Conservation (phyloP, 371 early-diverging fungal species). For the Polyrhizophydium stewartii region DNA sequence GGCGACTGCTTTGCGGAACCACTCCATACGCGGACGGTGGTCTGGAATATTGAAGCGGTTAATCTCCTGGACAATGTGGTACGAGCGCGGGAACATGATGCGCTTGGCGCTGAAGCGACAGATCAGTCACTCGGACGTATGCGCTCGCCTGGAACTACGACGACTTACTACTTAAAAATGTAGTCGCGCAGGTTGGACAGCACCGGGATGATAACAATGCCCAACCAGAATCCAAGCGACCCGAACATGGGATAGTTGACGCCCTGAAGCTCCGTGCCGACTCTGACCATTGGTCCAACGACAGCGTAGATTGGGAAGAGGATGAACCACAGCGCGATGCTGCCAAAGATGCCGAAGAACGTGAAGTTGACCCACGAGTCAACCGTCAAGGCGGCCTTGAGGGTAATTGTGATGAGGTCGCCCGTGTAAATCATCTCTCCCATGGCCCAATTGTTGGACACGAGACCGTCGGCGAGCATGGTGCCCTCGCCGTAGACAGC, state of each 20-base stretch:
- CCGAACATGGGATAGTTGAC: slow-evolving; percentile 70
- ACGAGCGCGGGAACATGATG: slow-evolving; percentile 72
- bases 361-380: slow-evolving; percentile 35
- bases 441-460: slow-evolving; percentile 37
- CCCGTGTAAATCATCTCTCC: slow-evolving; percentile 37
- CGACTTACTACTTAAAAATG: slow-evolving; percentile 73
- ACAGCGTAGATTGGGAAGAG: slow-evolving; percentile 78
- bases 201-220: slow-evolving; percentile 73
- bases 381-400: slow-evolving; percentile 28
- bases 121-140: too few species aligned
- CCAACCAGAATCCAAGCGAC: slow-evolving; percentile 82
- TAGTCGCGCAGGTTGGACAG: slow-evolving; percentile 83
- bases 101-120: slow-evolving; percentile 58
- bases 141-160: not conserved
- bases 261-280: slow-evolving; percentile 82
- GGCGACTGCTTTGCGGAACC: slow-evolving; percentile 95
- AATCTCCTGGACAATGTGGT: slow-evolving; percentile 96
- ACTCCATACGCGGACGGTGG: slow-evolving; percentile 93
- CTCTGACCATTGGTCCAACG: slow-evolving; percentile 65
- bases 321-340: slow-evolving; percentile 65
- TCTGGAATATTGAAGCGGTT: slow-evolving; percentile 97
- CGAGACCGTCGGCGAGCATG: slow-evolving; percentile 29
- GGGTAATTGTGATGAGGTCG: slow-evolving; percentile 30
- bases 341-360: slow-evolving; percentile 25
- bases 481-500: slow-evolving; percentile 33